A percentile compares a stretch with the other conserved stretches of the same genome.
Evolutionary conservation across 2,329 filamentous ascomycete species (phyloP).

Genomic region (Rutstroemia sp.): DNA sequence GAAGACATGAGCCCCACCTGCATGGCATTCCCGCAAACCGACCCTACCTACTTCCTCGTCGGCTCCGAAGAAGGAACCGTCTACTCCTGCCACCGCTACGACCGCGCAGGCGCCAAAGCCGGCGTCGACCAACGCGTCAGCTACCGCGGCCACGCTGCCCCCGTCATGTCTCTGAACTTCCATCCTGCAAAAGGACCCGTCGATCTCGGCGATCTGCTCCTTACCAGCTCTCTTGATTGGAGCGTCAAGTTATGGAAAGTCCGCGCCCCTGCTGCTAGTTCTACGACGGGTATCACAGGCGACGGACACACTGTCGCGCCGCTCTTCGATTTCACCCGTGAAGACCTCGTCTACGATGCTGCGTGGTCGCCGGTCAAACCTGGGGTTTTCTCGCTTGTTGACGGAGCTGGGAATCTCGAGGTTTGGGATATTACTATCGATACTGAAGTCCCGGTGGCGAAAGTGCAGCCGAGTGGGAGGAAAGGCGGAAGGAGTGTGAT

Average conservation of each 20-base stretch:
- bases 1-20: conserved; percentile 94
- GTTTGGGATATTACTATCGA: conserved; percentile 93
- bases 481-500: conserved; percentile 61
- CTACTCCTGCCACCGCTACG: conserved; percentile 93
- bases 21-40: conserved; percentile 88
- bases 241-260: conserved; percentile 96
- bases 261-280: conserved; percentile 67
- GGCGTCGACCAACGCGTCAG: conserved; percentile 84
- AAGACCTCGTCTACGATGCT: conserved; percentile 95
- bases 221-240: conserved; percentile 93
- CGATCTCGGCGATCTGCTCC: conserved; percentile 86
- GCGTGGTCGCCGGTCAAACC: conserved; percentile 93
- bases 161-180: conserved; percentile 94
- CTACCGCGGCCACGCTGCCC: conserved; percentile 85
- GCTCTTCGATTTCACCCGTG: conserved; percentile 81
- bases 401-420: conserved; percentile 86
- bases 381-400: conserved; percentile 88
- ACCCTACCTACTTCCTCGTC: conserved; percentile 95
- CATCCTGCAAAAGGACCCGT: conserved; percentile 88
- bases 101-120: conserved; percentile 93
- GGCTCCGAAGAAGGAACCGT: conserved; percentile 96
- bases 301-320: conserved; percentile 54
- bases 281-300: conserved; percentile 43
- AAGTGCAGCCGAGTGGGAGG: conserved; percentile 62
- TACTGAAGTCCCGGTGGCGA: conserved; percentile 83